Evolutionary conservation across 805 yeast species (phyloP), one percentile per base, ranked within the genome.

Genomic region (Candida suzukii): DNA sequence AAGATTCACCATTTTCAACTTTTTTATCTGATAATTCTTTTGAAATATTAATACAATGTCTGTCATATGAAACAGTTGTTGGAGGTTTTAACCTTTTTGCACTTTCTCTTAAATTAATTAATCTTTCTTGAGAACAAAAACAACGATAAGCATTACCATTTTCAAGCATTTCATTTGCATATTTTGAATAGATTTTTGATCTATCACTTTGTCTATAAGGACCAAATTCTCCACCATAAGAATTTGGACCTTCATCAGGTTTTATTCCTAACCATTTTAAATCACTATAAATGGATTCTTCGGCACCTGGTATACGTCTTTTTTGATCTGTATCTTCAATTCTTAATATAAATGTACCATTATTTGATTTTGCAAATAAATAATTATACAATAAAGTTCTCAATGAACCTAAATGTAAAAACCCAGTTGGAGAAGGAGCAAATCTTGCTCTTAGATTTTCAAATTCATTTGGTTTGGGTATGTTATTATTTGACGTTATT

Each of bases 381-480:
- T 80, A 93, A 60, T 93, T 93, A 63, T 88, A 93, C 17, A 93
- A 61, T 0, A 98, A 98, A 0, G 99, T 93, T 58, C 99, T 67
- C 36, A 93, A 57, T 0, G 97, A 90, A 0, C 99, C 99, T 44
- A 93, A 58, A 58, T 93, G 99, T n/a, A 93, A 68, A 46, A 76
- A 76, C 0, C 99, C 99, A 0, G 99, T 93, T 1, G 99, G 99
- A 2, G 97, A 88, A 0, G 99, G 99, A 0, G 99, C 99, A 62
- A 93, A 93, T 48, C 99, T 66, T 1, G 98, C 86, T 48, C 96
- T 63, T 0, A 80, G 95, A 0, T 93, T 21, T 6, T 8, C 18
- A 19, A 10, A 6, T 31, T 9, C 34, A 10, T 24, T 24, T 24
- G 26, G 8, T 8, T 24, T 24, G 11, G 11, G 11, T 9, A 9